These are phyloP conservation scores for Plasmodium fragile DNA, from an alignment of 169 alveolate genomes.

Conservation along the genomic window DNA sequence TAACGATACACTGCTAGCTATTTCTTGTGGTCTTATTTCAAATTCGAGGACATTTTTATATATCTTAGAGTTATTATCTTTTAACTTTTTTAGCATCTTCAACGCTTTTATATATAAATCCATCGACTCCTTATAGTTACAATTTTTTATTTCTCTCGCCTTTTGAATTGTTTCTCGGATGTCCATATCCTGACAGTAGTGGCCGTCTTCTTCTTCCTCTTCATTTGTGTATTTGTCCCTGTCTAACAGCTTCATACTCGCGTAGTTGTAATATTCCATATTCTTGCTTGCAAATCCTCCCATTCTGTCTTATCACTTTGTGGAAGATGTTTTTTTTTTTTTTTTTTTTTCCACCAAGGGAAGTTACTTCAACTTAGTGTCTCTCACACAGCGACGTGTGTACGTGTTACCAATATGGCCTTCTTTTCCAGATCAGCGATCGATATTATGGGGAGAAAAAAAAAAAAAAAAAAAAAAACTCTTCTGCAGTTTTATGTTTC, in stretches of 20 bases:
- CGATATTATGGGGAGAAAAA: neutral
- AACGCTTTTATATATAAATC: conserved; percentile 52
- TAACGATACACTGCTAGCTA: neutral
- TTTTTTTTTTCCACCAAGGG: neutral
- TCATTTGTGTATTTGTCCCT: conserved; percentile 9
- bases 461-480: neutral
- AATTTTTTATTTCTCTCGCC: conserved; percentile 50
- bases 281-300: conserved; percentile 59
- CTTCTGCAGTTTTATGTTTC: neutral
- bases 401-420: neutral
- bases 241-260: conserved; percentile 41
- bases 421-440: neutral
- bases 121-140: conserved; percentile 40
- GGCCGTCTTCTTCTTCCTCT: neutral
- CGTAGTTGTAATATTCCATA: conserved; percentile 57
- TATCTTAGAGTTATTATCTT: conserved; percentile 36
- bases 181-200: conserved; percentile 23
- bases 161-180: conserved; percentile 28
- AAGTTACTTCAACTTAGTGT: neutral
- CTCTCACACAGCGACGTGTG: neutral
- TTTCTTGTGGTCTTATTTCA: conserved; percentile 64
- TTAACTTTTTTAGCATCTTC: conserved; percentile 33
- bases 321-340: neutral
- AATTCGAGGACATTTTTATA: conserved; percentile 58
- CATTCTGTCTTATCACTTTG: neutral